Base-by-base conservation (phyloP, 306 rosid species). In the Vigna unguiculata region DNA sequence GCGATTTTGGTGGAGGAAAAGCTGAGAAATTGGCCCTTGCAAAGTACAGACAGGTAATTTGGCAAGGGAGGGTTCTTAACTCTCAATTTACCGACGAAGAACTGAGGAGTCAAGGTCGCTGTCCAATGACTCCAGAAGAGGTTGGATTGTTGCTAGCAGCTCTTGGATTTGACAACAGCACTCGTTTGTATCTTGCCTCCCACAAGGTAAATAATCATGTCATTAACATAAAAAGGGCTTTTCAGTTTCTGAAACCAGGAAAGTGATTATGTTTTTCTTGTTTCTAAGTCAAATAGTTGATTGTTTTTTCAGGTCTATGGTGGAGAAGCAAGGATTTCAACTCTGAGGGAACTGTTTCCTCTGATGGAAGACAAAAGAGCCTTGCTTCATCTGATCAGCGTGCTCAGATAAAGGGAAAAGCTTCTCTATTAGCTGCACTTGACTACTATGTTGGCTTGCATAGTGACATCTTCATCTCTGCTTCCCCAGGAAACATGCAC, bases 401-500 rank as follows among this genome's bases (percentile, higher is more conserved):
- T 8, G 58, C 90, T 46, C 87, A 36, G 86, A 92, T 91, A 43
- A 92, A 88, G 84, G 97, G 98, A 79, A 92, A 92, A 83, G 99
- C 99, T 57, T 96, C 99, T 81, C 86, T 96, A 62, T 81, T 92
- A 78, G 99, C 99, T 53, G 99, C 99, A 6, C 86, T 92, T 30
- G 99, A 96, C 74, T 96, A 96, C 88, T 96, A 96, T 36, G 87
- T 96, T 34, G 82, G 91, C 85, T 75, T 96, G 93, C 98, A 96
- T 65, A 96, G 98, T 30, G 92, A 92, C 83, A 86, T 96, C 80
- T 96, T 96, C 57, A 69, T 96, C 75, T 96, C 99, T 59, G 99
- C 99, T 87, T 96, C 99, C 70, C 99, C 99, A 4, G 99, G 99
- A 85, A 96, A 96, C 71, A 96, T 96, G 99, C 99, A 96, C 86